phyloP scores from a whole-genome alignment of 2,329 filamentous ascomycete genomes.

The Graphilbum fragrans region DNA sequence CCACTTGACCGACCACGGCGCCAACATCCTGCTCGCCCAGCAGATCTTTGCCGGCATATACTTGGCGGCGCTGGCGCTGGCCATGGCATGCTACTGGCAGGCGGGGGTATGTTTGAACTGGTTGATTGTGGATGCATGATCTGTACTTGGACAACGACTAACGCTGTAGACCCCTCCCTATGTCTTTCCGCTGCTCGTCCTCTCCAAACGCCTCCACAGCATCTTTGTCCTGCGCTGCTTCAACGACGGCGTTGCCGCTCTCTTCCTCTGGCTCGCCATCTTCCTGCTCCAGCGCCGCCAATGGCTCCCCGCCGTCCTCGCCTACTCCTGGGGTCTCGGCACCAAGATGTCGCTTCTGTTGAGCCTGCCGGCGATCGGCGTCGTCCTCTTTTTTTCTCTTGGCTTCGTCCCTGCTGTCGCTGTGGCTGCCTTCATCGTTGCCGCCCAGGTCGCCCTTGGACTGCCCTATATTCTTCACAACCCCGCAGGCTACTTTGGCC shows the following conservation, averaged over 20 bases:
- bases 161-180: constrained; percentile 62
- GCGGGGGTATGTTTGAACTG: constrained; percentile 42
- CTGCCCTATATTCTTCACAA: constrained; percentile 59
- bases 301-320: constrained; percentile 61
- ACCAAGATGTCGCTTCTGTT: constrained; percentile 91
- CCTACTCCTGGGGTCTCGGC: constrained; percentile 71
- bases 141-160: constrained; percentile 2
- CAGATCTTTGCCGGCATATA: constrained; percentile 73
- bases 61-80: constrained; percentile 59
- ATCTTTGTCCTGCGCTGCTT: constrained; percentile 88
- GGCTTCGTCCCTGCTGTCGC: constrained; percentile 55
- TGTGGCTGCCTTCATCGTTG: constrained; percentile 58
- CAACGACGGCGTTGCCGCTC: constrained; percentile 83
- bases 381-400: constrained; percentile 62
- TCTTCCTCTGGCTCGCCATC: constrained; percentile 76
- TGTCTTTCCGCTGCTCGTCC: constrained; percentile 69
- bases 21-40: constrained; percentile 70
- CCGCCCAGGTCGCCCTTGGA: constrained; percentile 60
- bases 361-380: constrained; percentile 65
- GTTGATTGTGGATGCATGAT: too few species aligned
- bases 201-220: constrained; percentile 88
- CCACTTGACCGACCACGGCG: constrained; percentile 62
- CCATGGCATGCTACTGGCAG: constrained; percentile 69
- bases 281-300: constrained; percentile 60
- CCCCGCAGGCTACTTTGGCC: constrained; percentile 57